These are phyloP conservation scores for Arthrocladium fulminans DNA, from an alignment of 2,329 filamentous ascomycete genomes.

Conservation along the genomic window DNA sequence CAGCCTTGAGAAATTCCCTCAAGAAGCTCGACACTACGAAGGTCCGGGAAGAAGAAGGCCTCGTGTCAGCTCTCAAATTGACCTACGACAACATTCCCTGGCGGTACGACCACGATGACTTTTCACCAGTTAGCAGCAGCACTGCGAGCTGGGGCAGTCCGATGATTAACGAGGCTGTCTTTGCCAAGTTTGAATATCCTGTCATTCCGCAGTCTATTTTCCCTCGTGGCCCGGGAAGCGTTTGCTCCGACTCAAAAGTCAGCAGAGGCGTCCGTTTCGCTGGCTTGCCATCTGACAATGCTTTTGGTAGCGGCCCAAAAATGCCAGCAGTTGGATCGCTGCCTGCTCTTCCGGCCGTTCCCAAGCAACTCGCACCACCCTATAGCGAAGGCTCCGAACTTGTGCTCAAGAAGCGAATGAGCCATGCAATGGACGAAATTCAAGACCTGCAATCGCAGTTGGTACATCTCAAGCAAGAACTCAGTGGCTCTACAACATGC, in stretches of 20 bases:
- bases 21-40: conserved; percentile 12
- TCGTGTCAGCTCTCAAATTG: conserved; percentile 16
- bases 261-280: conserved; percentile 6
- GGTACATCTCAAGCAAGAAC: conserved; percentile 12
- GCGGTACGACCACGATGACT: conserved; percentile 20
- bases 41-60: conserved; percentile 13
- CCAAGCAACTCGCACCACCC: not conserved
- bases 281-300: not conserved
- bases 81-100: conserved; percentile 20
- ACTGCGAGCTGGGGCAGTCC: conserved; percentile 22
- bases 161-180: conserved; percentile 7
- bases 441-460: conserved; percentile 18
- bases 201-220: not conserved
- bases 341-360: not conserved
- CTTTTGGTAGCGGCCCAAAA: not conserved
- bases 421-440: conserved; percentile 20
- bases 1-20: not conserved
- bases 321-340: conserved; percentile 1
- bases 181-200: conserved; percentile 7
- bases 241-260: conserved; percentile 3
- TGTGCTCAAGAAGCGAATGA: conserved; percentile 18
- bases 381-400: conserved; percentile 17
- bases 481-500: conserved; percentile 14
- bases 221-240: not conserved
- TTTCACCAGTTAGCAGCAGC: conserved; percentile 19